Evolutionary conservation across 331 rosid genomes (phyloP), one percentile per base, ranked within the genome.

Genomic region (Erythrophleum ivorense): DNA sequence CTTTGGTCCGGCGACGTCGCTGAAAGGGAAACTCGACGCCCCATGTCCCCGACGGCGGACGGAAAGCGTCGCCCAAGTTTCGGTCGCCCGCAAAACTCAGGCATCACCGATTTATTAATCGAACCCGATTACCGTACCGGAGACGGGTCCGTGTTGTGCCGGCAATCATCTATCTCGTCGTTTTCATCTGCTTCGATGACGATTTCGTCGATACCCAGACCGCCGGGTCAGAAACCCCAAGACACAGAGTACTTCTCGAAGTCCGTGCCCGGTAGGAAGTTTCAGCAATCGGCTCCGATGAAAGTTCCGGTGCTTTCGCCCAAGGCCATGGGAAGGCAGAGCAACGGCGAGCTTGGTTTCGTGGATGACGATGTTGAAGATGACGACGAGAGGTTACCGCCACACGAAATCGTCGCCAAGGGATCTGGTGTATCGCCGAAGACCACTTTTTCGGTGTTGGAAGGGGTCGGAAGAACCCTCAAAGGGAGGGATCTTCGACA

Each of bases 401-500:
- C 98, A 31, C 98, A 94, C 55, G 97, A 94, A 81, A 71, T 92
- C 34, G 96, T 88, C 16, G 83, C 91, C 11, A 80, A 89, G 53
- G 95, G 97, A 7, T 90, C 91, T 0, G 98, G 91, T 0, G 86
- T 89, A 46, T 87, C 96, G 43, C 93, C 92, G 24, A 88, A 85
- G 60, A 89, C 92, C 21, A 91, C 93, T 3, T 94, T 88, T 58
- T 94, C 97, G 48, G 93, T 92, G 77, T 82, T 94, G 60, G 97
- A 94, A 87, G 97, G 97, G 5, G 96, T 88, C 0, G 97, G 97
- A 60, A 89, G 96, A 86, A 94, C 98, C 2, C 96, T 92, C 10
- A 94, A 94, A 63, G 98, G 97, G 80, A 86, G 97, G 79, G 98
- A 94, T 86, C 91, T 94, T 29, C 91, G 96, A n/a, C 97, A 87